Evolutionary conservation across 2,329 filamentous ascomycete genomes (phyloP).

Genomic region (Thelonectria olida): DNA sequence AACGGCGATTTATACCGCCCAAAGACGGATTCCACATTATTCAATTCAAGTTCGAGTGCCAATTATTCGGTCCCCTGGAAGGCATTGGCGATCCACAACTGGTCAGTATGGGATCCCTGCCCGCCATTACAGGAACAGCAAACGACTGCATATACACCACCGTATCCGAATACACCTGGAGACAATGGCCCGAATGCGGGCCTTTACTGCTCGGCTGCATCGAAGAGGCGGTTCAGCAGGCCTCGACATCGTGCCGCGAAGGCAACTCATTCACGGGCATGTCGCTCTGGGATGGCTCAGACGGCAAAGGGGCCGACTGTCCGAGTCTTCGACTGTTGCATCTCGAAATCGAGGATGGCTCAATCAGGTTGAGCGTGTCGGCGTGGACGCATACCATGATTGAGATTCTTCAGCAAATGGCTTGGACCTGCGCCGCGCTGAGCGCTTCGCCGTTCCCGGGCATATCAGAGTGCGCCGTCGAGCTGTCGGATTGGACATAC

Average conservation of each 20-base stretch:
- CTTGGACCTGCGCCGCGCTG: conserved; percentile 47
- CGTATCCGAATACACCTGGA: conserved; percentile 44
- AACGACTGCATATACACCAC: conserved; percentile 45
- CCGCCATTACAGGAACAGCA: conserved; percentile 47
- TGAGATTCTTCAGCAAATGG: conserved; percentile 50
- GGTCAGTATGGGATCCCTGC: conserved; percentile 41
- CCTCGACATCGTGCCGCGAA: conserved; percentile 35
- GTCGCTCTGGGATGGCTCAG: conserved; percentile 48
- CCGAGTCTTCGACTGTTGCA: conserved; percentile 46
- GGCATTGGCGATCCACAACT: conserved; percentile 42
- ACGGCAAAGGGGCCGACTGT: conserved; percentile 36
- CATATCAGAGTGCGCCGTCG: conserved; percentile 43
- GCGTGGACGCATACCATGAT: conserved; percentile 48
- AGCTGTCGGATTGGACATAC: conserved; percentile 46
- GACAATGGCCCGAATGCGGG: conserved; percentile 47
- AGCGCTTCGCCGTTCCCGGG: conserved; percentile 47
- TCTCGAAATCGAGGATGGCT: conserved; percentile 46
- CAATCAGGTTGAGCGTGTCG: conserved; percentile 45
- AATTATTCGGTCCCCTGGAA: conserved; percentile 42
- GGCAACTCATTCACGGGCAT: conserved; percentile 43
- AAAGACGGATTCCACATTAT: conserved; percentile 46
- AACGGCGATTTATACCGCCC: conserved; percentile 42
- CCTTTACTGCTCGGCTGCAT: conserved; percentile 42
- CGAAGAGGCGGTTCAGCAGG: conserved; percentile 44
- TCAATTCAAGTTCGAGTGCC: conserved; percentile 49